Conservation (phyloP, 2,329 filamentous ascomycete species). For the Atkinsonella texensis region DNA sequence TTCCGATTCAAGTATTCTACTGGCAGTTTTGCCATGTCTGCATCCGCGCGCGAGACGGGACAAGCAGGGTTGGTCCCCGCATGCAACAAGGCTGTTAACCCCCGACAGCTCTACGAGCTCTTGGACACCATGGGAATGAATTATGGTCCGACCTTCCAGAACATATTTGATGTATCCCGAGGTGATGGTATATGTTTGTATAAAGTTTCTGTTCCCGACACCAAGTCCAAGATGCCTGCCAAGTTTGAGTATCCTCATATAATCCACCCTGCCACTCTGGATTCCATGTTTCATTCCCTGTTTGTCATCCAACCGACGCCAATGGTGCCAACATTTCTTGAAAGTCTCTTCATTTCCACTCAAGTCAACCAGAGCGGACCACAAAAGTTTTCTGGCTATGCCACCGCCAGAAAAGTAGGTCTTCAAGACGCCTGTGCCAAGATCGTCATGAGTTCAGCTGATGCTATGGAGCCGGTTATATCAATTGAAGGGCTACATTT, state of each 20-base stretch:
- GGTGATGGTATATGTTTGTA: constrained; percentile 22
- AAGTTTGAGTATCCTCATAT: constrained; percentile 41
- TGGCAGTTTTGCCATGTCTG: constrained; percentile 9
- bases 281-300: constrained; percentile 42
- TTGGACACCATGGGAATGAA: constrained; percentile 39
- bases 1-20: constrained; percentile 17
- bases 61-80: constrained; percentile 13
- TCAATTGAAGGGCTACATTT: constrained; percentile 33
- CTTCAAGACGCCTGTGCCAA: constrained; percentile 28
- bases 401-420: constrained; percentile 23
- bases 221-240: constrained; percentile 38
- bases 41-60: constrained; percentile 11
- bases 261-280: constrained; percentile 46
- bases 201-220: constrained; percentile 34
- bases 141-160: constrained; percentile 38
- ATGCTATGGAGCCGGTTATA: constrained; percentile 23
- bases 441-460: constrained; percentile 29
- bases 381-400: constrained; percentile 28
- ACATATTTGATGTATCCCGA: constrained; percentile 26
- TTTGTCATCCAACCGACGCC: constrained; percentile 31
- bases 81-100: constrained; percentile 23
- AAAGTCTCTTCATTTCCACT: constrained; percentile 34
- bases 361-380: constrained; percentile 20
- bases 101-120: constrained; percentile 37
- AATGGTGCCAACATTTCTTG: constrained; percentile 37